phyloP scores from a whole-genome alignment of 768 basidiomycete species.

The Amylocystis lapponica region DNA sequence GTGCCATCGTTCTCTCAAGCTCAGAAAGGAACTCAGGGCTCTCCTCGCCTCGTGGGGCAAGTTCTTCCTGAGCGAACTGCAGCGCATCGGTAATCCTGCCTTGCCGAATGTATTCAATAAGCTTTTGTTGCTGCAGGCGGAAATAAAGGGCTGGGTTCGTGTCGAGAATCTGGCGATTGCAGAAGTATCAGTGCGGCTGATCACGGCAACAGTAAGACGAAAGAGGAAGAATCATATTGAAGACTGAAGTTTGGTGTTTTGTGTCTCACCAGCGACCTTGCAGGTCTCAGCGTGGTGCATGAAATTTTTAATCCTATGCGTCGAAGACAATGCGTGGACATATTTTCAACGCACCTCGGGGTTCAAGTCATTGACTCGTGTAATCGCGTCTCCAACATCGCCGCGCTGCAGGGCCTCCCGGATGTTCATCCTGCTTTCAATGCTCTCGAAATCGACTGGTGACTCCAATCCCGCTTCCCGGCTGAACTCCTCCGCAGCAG shows the following conservation, averaged over 20 bases:
- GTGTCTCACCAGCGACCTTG: constrained; percentile 79
- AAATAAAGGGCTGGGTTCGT: constrained; percentile 92
- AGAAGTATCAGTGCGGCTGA: constrained; percentile 12
- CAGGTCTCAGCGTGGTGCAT: constrained; percentile 98
- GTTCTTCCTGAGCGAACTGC: constrained; percentile 86
- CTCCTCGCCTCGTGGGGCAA: constrained; percentile 93
- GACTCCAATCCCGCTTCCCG: constrained; percentile 75
- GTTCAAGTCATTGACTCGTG: constrained; percentile 92
- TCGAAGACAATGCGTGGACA: constrained; percentile 1
- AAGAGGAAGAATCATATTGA: constrained; percentile 70
- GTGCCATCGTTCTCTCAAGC: constrained; percentile 91
- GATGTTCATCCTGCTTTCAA: constrained; percentile 92
- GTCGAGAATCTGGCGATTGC: constrained; percentile 76
- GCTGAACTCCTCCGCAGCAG: constrained; percentile 92
- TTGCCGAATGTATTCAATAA: constrained; percentile 91
- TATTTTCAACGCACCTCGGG: constrained; percentile 86
- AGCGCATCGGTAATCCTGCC: constrained; percentile 76
- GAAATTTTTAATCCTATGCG: constrained; percentile 83
- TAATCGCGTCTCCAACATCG: constrained; percentile 92
- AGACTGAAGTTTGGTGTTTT: constrained; percentile 89
- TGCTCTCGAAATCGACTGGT: constrained; percentile 84
- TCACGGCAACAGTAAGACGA: constrained; percentile 8
- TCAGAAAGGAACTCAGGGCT: constrained; percentile 90
- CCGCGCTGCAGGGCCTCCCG: constrained; percentile 91
- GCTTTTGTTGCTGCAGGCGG: constrained; percentile 89